These are phyloP conservation scores for Komagataella phaffii DNA, from an alignment of 805 yeast species.

Conservation along the genomic window DNA sequence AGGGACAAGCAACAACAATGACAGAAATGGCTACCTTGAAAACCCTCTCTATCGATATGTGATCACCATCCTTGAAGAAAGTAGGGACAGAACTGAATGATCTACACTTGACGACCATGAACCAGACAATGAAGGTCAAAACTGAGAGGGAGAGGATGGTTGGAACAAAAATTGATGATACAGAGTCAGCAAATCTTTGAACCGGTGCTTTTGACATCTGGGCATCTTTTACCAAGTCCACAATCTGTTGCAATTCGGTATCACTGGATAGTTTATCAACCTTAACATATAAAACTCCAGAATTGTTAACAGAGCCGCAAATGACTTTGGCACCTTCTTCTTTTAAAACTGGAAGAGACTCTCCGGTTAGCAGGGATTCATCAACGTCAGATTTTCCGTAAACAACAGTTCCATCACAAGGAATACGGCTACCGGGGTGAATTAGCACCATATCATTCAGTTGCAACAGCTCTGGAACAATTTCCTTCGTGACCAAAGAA, in stretches of 20 bases:
- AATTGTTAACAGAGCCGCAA: constrained; percentile 87
- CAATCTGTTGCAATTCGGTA: constrained; percentile 81
- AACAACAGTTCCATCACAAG: constrained; percentile 80
- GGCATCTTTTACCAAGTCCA: constrained; percentile 75
- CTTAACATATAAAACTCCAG: constrained; percentile 53
- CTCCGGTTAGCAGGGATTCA: constrained; percentile 90
- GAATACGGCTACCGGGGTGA: constrained; percentile 77
- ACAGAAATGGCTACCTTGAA: constrained; percentile 80
- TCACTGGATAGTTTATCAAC: constrained; percentile 68
- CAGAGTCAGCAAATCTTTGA: constrained; percentile 74
- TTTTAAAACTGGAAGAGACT: constrained; percentile 65
- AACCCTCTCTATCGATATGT: constrained; percentile 7
- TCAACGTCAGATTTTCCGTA: constrained; percentile 75
- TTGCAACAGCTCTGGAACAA: constrained; percentile 73
- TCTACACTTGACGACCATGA: constrained; percentile 20
- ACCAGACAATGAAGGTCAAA: constrained; percentile 58
- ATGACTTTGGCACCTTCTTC: constrained; percentile 45
- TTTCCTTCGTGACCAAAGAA: constrained; percentile 24
- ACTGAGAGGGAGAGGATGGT: constrained; percentile 47
- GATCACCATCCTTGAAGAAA: constrained; percentile 10
- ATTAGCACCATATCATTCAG: constrained; percentile 63
- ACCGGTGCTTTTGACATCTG: constrained; percentile 85
- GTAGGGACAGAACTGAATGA: constrained; percentile 9
- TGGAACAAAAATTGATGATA: constrained; percentile 83
- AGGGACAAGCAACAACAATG: constrained; percentile 96